These are phyloP conservation scores for Fraxinus angustifolia DNA, from an alignment of 305 asterid species.

Conservation along the genomic window DNA sequence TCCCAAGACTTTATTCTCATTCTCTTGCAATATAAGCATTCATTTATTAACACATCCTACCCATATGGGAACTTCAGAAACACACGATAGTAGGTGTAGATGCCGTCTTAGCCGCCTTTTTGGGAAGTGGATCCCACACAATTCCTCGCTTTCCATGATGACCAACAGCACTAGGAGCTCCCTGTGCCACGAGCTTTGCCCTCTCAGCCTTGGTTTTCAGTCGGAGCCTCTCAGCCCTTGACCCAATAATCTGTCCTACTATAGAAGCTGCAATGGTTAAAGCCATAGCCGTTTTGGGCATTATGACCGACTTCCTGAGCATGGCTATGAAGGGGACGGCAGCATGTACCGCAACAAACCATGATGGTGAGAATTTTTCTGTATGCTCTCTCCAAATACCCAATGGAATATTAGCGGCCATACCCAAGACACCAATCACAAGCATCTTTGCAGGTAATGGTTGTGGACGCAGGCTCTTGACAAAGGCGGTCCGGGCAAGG, in stretches of 20 bases:
- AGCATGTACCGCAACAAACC: conserved; percentile 84
- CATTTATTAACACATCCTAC: background rate
- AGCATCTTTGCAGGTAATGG: conserved; percentile 69
- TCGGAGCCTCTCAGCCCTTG: conserved; percentile 70
- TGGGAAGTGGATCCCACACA: conserved; percentile 31
- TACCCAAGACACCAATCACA: conserved; percentile 59
- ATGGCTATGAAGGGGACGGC: conserved; percentile 84
- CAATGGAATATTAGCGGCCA: conserved; percentile 69
- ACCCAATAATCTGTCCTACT: conserved; percentile 71
- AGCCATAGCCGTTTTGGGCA: conserved; percentile 88
- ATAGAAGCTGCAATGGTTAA: conserved; percentile 70
- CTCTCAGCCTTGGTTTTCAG: conserved; percentile 46
- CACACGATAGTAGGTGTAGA: conserved; percentile 52
- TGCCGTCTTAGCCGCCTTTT: conserved; percentile 28
- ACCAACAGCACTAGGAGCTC: conserved; percentile 22
- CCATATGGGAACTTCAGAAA: conserved; percentile 29
- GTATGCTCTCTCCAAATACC: conserved; percentile 85
- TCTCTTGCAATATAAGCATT: background rate
- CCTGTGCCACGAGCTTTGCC: conserved; percentile 29
- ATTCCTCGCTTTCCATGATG: conserved; percentile 38
- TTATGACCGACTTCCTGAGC: conserved; percentile 77
- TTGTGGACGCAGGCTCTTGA: conserved; percentile 64
- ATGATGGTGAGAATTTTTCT: conserved; percentile 53
- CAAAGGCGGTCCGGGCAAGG: conserved; percentile 68
- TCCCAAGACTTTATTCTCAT: conserved; percentile 9